phyloP scores from a whole-genome alignment of 306 rosid genomes.

The Crotalaria pallida region DNA sequence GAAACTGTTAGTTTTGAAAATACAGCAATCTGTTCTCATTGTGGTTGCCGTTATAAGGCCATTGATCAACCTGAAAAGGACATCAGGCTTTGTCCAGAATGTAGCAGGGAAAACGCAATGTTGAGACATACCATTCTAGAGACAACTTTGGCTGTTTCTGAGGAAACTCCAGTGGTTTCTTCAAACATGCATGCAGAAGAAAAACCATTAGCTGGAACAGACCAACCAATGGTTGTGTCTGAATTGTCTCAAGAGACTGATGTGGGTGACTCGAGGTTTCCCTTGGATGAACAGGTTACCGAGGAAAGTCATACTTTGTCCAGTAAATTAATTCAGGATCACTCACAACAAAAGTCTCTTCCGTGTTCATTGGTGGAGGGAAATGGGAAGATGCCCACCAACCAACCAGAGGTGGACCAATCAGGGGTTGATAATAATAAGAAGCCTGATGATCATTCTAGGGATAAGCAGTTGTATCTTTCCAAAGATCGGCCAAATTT shows the following conservation, averaged over 20 bases:
- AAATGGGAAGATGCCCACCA: slow-evolving; percentile 28
- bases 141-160: slow-evolving; percentile 26
- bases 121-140: slow-evolving; percentile 28
- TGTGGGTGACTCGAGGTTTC: slow-evolving; percentile 31
- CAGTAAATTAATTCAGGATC: slow-evolving; percentile 30
- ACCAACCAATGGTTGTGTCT: slow-evolving; percentile 23
- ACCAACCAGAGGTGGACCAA: slow-evolving; percentile 31
- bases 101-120: slow-evolving; percentile 38
- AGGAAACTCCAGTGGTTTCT: slow-evolving; percentile 21
- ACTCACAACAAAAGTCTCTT: not conserved
- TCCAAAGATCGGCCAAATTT: slow-evolving; percentile 27
- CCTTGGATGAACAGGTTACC: slow-evolving; percentile 23
- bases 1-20: slow-evolving; percentile 34
- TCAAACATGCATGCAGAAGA: slow-evolving; percentile 24
- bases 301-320: slow-evolving; percentile 31
- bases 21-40: slow-evolving; percentile 41
- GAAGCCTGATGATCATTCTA: slow-evolving; percentile 23
- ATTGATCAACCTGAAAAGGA: slow-evolving; percentile 32
- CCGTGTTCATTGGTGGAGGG: not conserved
- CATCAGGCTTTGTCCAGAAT: slow-evolving; percentile 49
- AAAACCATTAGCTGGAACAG: slow-evolving; percentile 27
- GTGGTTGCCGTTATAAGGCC: slow-evolving; percentile 44
- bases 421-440: slow-evolving; percentile 26
- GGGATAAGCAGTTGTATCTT: slow-evolving; percentile 30
- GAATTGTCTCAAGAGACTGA: slow-evolving; percentile 29